Evolutionary conservation across 495 filamentous ascomycete genomes (phyloP).

Genomic region (Evernia prunastri): DNA sequence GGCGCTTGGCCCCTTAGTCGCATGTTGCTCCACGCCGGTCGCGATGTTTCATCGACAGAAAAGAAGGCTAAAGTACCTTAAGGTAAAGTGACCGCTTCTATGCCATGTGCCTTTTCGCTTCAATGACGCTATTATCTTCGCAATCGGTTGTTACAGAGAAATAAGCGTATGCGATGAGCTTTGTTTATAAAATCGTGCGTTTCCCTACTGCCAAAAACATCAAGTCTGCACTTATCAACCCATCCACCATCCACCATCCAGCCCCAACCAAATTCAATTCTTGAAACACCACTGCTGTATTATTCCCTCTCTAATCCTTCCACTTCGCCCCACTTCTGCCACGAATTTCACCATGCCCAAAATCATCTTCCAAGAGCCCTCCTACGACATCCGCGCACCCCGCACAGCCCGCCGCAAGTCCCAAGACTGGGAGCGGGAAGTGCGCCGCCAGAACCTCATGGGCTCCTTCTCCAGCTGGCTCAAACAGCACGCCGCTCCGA

Average conservation of each 20-base stretch:
- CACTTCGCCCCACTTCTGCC: no score
- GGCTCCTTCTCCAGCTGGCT: slow-evolving; percentile 1
- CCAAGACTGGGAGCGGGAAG: slow-evolving; percentile 1
- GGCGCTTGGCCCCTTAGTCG: background rate
- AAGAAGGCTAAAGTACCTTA: no score
- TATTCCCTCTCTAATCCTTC: no score
- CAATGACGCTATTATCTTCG: slow-evolving; percentile 1
- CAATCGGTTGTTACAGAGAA: background rate
- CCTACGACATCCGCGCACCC: slow-evolving; percentile 1
- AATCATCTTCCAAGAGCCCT: background rate
- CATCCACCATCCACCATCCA: background rate
- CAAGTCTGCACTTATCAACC: background rate
- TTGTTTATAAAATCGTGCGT: background rate
- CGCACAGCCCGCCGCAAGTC: background rate
- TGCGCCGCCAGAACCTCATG: background rate
- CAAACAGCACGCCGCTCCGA: background rate
- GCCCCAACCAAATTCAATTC: no score
- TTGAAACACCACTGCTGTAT: no score
- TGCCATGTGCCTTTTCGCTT: background rate
- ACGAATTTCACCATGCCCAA: background rate
- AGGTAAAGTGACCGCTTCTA: background rate
- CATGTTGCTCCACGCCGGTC: background rate
- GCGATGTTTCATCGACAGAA: background rate
- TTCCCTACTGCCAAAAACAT: background rate
- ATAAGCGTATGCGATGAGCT: background rate